Conservation (phyloP, 805 yeast species). For the Wickerhamiella azymoides region DNA sequence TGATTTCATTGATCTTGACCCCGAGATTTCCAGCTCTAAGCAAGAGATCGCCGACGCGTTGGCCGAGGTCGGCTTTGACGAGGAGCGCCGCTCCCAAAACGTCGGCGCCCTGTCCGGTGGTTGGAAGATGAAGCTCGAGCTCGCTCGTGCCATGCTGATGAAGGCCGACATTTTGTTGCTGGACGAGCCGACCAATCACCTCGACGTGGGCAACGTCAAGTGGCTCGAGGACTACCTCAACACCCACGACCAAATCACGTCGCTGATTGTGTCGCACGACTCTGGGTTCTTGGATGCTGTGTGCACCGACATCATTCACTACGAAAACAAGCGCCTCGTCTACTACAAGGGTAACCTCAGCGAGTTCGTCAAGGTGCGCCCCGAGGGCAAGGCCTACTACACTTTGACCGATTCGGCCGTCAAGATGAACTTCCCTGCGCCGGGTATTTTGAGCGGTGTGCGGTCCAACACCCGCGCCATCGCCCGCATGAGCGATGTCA, state of each 20-base stretch:
- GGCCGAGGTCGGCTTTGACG: constrained; percentile 79
- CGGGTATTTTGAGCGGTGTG: constrained; percentile 95
- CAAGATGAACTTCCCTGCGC: constrained; percentile 97
- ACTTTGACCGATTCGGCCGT: constrained; percentile 85
- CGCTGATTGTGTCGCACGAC: constrained; percentile 94
- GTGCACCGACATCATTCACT: constrained; percentile 93
- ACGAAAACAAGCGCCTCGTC: constrained; percentile 86
- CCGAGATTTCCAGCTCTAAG: constrained; percentile 55
- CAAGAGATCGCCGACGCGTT: constrained; percentile 67
- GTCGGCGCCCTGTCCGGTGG: constrained; percentile 97
- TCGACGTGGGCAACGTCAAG: constrained; percentile 84
- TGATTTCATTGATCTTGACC: constrained; percentile 76
- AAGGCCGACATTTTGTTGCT: constrained; percentile 86
- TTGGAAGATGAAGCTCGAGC: constrained; percentile 97
- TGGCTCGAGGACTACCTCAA: constrained; percentile 87
- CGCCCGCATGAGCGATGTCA: constrained; percentile 71
- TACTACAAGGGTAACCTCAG: constrained; percentile 94
- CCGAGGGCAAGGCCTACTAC: constrained; percentile 93
- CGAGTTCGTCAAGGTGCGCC: constrained; percentile 78
- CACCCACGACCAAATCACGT: constrained; percentile 75
- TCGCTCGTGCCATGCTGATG: constrained; percentile 98
- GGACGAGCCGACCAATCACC: constrained; percentile 97
- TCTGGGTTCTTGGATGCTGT: constrained; percentile 91
- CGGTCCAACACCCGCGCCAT: constrained; percentile 90
- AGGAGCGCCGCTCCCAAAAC: constrained; percentile 73